Evolutionary conservation across 345 rosid species (phyloP).

Genomic region (Corchorus olitorius): DNA sequence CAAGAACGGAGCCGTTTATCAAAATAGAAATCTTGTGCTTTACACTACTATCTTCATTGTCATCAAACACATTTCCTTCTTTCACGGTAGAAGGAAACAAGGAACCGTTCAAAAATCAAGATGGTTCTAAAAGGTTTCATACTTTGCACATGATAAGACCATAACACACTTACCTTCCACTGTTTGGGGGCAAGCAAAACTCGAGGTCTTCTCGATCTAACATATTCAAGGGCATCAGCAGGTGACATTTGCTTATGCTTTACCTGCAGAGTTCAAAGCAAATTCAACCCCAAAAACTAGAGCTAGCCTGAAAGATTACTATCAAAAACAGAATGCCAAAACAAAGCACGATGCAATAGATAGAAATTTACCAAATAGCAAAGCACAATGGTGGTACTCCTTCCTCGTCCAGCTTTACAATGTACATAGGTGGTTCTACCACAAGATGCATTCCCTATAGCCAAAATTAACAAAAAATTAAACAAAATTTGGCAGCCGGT

Average conservation of each 20-base stretch:
- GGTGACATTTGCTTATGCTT: conserved; percentile 62
- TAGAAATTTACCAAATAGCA: conserved; percentile 63
- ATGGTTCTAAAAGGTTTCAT: neutral
- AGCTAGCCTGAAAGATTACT: neutral
- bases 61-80: neutral
- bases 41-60: neutral
- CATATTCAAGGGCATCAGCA: conserved; percentile 52
- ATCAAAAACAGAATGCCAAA: neutral
- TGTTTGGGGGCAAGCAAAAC: conserved; percentile 66
- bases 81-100: neutral
- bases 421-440: conserved; percentile 84
- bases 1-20: neutral
- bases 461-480: neutral
- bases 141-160: neutral
- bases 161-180: conserved; percentile 49
- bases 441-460: conserved; percentile 56
- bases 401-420: conserved; percentile 96
- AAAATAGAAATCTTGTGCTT: neutral
- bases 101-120: neutral
- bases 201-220: conserved; percentile 63
- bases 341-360: conserved; percentile 1
- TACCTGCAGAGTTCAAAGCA: conserved; percentile 38
- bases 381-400: conserved; percentile 90
- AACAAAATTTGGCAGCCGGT: neutral
- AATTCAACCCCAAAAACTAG: conserved; percentile 16